Evolutionary conservation across 805 yeast species (phyloP).

Genomic region (Lachancea fermentati): DNA sequence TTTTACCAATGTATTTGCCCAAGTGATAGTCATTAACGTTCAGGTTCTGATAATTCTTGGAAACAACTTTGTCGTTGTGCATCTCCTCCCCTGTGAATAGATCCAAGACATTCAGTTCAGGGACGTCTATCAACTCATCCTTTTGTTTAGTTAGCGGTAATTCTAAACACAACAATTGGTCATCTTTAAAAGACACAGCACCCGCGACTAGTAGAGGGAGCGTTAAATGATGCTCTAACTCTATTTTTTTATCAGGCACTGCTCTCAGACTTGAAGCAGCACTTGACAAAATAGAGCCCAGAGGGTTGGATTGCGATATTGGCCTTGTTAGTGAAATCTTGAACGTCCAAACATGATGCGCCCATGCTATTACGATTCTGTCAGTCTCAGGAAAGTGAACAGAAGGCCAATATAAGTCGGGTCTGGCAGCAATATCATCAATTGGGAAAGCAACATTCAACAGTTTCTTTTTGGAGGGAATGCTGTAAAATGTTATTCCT

Average conservation of each 20-base stretch:
- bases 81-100: slow-evolving; percentile 62
- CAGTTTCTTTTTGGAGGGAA: slow-evolving; percentile 44
- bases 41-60: slow-evolving; percentile 49
- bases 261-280: slow-evolving; percentile 46
- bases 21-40: slow-evolving; percentile 80
- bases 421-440: slow-evolving; percentile 41
- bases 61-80: slow-evolving; percentile 71
- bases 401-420: slow-evolving; percentile 83
- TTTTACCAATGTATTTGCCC: slow-evolving; percentile 43
- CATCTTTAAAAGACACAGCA: slow-evolving; percentile 67
- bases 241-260: slow-evolving; percentile 38
- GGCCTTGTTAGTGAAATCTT: slow-evolving; percentile 36
- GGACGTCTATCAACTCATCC: slow-evolving; percentile 49
- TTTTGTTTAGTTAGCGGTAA: slow-evolving; percentile 28
- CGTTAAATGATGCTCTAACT: slow-evolving; percentile 34
- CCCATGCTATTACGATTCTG: slow-evolving; percentile 78
- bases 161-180: slow-evolving; percentile 46
- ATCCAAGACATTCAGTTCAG: slow-evolving; percentile 71
- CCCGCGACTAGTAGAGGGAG: slow-evolving; percentile 61
- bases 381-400: slow-evolving; percentile 60
- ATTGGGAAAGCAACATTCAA: slow-evolving; percentile 51
- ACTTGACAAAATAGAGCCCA: slow-evolving; percentile 33
- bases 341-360: slow-evolving; percentile 65
- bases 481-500: slow-evolving; percentile 68
- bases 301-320: slow-evolving; percentile 16